Base-by-base conservation (phyloP, 83 land plant species). In the Picea abies region DNA sequence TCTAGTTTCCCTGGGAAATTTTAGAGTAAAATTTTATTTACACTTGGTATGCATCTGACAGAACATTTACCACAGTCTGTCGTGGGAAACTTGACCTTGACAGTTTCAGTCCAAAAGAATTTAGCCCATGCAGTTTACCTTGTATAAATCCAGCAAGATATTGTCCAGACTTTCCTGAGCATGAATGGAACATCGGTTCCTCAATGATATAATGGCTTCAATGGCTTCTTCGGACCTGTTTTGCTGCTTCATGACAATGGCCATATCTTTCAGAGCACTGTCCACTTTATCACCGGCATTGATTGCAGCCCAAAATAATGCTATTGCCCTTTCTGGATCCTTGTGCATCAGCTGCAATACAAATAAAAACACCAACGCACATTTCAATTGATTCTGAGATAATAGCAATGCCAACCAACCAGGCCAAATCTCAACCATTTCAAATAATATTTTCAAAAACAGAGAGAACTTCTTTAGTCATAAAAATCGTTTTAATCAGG, bases 231-330 rank as follows among this genome's bases (percentile, higher is more conserved):
- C 96, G 3, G 99, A 89, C 70, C 98, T 68, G 82, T 94, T 97
- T 86, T 96, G 99, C 82, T 97, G 99, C 92, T 97, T 96, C 99
- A 97, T 97, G 15, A 97, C 99, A 78, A 96, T 97, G 6, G 98
- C 99, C 99, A 96, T 97, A 83, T 97, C 97, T 82, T 97, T 97
- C 65, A 97, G 85, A 16, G 98, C 98, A 85, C 99, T 97, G 72
- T 97, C 99, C 10, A 97, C 97, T 73, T 94, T 72, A 70, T 97
- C 99, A 7, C 98, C 98, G 1, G 97, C 97, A 83, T 97, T 97
- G 80, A 97, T 97, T 9, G 96, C 97, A 17, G 97, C 97, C 99
- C 99, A 97, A 80, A 97, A 97, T 82, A 96, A 70, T 0, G 98
- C 97, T 35, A 97, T 96, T 60, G 97, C 93, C 83, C 84, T 89